These are phyloP conservation scores for Xylaria polymorpha DNA, from an alignment of 2,329 filamentous ascomycete species.

Conservation along the genomic window DNA sequence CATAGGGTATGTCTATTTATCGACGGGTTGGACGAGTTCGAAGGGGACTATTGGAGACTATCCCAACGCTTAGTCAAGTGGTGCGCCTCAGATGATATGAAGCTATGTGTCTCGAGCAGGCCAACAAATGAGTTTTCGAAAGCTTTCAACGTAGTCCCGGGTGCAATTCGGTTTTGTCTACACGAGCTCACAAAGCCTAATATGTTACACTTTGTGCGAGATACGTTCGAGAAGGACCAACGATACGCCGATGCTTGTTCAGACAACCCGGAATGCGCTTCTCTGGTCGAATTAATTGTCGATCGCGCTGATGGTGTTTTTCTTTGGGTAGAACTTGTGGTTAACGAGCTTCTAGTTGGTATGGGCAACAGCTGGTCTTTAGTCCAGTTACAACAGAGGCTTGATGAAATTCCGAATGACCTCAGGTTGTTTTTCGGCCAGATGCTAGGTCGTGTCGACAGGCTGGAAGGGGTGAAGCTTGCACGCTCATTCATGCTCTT, in stretches of 20 bases:
- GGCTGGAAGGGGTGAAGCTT: background rate
- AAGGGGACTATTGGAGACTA: background rate
- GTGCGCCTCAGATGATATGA: background rate
- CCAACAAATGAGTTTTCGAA: background rate
- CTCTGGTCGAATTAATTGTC: no score
- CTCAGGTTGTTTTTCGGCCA: background rate
- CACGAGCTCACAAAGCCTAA: background rate
- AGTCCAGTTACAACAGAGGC: background rate
- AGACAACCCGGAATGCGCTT: background rate
- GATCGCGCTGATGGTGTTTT: background rate
- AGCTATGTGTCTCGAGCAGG: background rate
- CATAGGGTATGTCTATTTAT: background rate
- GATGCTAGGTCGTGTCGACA: background rate
- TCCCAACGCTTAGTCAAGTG: background rate
- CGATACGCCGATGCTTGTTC: background rate
- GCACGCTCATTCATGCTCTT: background rate
- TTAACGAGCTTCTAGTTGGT: background rate
- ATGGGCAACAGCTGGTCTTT: background rate
- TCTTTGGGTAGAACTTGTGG: background rate
- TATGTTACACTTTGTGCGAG: background rate
- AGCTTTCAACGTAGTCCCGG: background rate
- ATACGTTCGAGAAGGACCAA: background rate
- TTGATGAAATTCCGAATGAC: background rate
- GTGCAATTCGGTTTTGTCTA: background rate
- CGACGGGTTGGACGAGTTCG: background rate